A percentile compares a stretch with the other conserved stretches of the same genome.
Conservation (phyloP, 257 asterid genomes). For the Nicotiana tabacum region DNA sequence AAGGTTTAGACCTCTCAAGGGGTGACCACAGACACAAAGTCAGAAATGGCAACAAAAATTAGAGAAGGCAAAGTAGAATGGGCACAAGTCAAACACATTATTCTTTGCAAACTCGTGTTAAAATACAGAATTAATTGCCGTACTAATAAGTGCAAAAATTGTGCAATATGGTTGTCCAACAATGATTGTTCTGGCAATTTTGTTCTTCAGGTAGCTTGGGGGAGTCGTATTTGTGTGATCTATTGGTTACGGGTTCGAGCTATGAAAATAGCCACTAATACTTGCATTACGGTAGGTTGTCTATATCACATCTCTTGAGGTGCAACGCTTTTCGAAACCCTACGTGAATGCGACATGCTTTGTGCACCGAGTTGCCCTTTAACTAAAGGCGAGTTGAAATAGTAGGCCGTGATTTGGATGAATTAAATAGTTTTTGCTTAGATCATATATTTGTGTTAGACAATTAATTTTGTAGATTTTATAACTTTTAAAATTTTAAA, state of each 20-base stretch:
- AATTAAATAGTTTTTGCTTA: too few relatives aligned
- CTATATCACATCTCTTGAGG: too few relatives aligned
- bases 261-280: too few relatives aligned
- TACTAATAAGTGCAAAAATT: background rate
- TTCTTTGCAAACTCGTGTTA: background rate
- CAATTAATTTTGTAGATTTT: too few relatives aligned
- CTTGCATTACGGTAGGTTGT: background rate
- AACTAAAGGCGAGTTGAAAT: too few relatives aligned
- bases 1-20: background rate
- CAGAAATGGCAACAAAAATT: background rate
- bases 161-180: background rate
- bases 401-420: too few relatives aligned
- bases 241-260: too few relatives aligned
- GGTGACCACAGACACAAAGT: background rate
- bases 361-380: too few relatives aligned
- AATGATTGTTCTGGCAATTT: background rate
- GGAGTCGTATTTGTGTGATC: too few relatives aligned
- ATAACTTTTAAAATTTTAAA: too few relatives aligned
- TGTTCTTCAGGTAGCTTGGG: background rate
- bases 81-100: background rate
- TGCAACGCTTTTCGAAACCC: fast-evolving
- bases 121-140: background rate
- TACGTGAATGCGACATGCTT: too few relatives aligned
- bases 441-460: too few relatives aligned
- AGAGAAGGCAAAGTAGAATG: background rate